Percentiles rank a stretch among this genome's conserved stretches.
These are phyloP conservation scores for Apiospora phragmitis DNA, from an alignment of 2,329 filamentous ascomycete genomes.

Conservation along the genomic window DNA sequence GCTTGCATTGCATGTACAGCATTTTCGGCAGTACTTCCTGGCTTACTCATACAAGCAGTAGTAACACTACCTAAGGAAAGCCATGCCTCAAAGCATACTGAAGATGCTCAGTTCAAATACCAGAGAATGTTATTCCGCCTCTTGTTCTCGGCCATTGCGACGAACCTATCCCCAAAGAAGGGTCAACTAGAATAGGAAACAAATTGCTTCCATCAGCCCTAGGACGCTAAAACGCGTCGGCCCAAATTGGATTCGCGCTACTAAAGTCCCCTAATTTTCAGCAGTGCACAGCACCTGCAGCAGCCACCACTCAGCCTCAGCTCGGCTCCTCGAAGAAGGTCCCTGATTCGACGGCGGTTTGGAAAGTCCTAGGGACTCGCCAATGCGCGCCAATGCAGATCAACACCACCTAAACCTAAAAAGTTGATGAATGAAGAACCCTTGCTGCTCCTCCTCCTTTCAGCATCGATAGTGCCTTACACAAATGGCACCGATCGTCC, in stretches of 20 bases:
- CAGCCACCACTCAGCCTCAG: not conserved
- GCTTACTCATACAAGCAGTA: not conserved
- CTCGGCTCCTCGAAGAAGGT: not conserved
- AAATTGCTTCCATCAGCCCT: conserved; percentile 6
- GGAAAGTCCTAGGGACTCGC: not conserved
- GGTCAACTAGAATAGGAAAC: not conserved
- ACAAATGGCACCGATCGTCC: not conserved
- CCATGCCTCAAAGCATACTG: no score
- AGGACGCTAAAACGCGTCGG: not conserved
- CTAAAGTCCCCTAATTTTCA: not conserved
- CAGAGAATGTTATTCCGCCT: not conserved
- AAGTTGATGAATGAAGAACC: not conserved
- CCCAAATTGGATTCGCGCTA: not conserved
- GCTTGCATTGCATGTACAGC: not conserved
- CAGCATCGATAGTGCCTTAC: not conserved
- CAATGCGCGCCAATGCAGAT: not conserved
- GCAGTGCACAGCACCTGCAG: no score
- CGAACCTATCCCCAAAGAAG: not conserved
- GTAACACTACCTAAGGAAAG: not conserved
- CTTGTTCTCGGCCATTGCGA: not conserved
- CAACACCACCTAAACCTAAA: not conserved
- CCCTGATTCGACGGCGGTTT: not conserved
- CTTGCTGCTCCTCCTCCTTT: not conserved
- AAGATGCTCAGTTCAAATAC: not conserved
- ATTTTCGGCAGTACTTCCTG: no score